phyloP scores from a whole-genome alignment of 2,329 filamentous ascomycete species.

The Zymoseptoria crescenta region DNA sequence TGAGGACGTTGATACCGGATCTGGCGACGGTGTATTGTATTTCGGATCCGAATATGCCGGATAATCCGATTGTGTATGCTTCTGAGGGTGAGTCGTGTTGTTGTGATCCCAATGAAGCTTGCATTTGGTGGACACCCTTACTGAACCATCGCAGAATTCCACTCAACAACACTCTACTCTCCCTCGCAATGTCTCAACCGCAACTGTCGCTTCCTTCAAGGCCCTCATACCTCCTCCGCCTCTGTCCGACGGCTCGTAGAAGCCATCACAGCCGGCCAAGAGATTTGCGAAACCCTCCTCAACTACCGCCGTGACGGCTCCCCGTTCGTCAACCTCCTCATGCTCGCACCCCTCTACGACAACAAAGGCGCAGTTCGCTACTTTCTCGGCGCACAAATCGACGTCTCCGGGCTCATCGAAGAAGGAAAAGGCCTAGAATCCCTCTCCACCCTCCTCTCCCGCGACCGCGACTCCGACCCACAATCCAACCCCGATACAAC shows the following conservation, averaged over 20 bases:
- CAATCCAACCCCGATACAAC: background rate
- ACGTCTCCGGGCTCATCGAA: slow-evolving; percentile 32
- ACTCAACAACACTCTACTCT: slow-evolving; percentile 37
- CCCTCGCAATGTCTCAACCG: slow-evolving; percentile 37
- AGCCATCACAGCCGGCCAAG: slow-evolving; percentile 32
- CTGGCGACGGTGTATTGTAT: slow-evolving; percentile 41
- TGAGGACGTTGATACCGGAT: slow-evolving; percentile 35
- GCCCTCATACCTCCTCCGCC: slow-evolving; percentile 30
- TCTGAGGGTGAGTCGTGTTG: slow-evolving; percentile 29
- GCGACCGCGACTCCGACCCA: slow-evolving; percentile 17
- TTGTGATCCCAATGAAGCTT: too few relatives aligned
- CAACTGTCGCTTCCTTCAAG: slow-evolving; percentile 41
- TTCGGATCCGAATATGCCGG: slow-evolving; percentile 35
- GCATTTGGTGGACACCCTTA: background rate
- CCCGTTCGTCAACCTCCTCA: slow-evolving; percentile 36
- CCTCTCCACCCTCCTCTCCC: slow-evolving; percentile 28
- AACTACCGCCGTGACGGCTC: slow-evolving; percentile 37
- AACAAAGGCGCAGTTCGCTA: slow-evolving; percentile 35
- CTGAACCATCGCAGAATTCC: slow-evolving; percentile 33
- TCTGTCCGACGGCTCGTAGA: slow-evolving; percentile 31
- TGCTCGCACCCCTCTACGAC: slow-evolving; percentile 36
- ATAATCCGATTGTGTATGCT: slow-evolving; percentile 41
- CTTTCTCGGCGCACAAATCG: slow-evolving; percentile 35
- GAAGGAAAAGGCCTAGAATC: slow-evolving; percentile 31
- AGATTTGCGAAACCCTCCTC: slow-evolving; percentile 37